Percentiles rank a stretch among this genome's conserved stretches.
These are phyloP conservation scores for Piromyces finnis DNA, from an alignment of 192 early-diverging fungal genomes.

Conservation along the genomic window DNA sequence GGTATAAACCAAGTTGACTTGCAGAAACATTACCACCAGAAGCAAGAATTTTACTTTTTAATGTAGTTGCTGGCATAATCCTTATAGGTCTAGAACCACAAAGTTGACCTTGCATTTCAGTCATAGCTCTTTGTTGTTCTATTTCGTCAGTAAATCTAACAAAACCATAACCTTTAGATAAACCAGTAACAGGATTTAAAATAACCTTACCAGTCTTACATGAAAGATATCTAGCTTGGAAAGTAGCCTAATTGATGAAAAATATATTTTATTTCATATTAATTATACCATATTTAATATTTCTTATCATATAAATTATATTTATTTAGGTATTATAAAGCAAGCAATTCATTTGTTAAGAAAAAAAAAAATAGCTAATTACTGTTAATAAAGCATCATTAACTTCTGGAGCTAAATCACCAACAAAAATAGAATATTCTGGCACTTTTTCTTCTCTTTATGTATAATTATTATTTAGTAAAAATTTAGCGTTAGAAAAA, in stretches of 20 bases:
- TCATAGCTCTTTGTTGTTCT: conserved; percentile 74
- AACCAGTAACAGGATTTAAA: conserved; percentile 61
- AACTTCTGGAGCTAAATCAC: conserved; percentile 80
- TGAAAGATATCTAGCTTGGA: conserved; percentile 66
- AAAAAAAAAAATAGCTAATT: conserved; percentile 3
- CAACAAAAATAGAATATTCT: conserved; percentile 90
- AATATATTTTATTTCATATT: no score
- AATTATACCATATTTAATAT: no score
- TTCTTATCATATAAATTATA: no score
- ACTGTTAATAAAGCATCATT: conserved; percentile 68
- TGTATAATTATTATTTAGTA: background rate
- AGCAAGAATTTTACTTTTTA: background rate
- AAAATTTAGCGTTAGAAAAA: no score
- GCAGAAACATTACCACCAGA: conserved; percentile 3
- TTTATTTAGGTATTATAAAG: no score
- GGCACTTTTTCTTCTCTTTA: conserved; percentile 40
- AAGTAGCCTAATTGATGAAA: conserved; percentile 29
- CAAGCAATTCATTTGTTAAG: no score
- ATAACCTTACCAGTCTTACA: conserved; percentile 88
- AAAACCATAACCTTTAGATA: conserved; percentile 82
- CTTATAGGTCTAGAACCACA: conserved; percentile 76
- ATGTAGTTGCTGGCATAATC: conserved; percentile 60
- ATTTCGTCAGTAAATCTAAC: conserved; percentile 73
- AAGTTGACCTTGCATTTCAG: conserved; percentile 75
- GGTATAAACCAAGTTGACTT: conserved; percentile 2